phyloP scores from a whole-genome alignment of 371 early-diverging fungal species.

The Coemansia sp. region DNA sequence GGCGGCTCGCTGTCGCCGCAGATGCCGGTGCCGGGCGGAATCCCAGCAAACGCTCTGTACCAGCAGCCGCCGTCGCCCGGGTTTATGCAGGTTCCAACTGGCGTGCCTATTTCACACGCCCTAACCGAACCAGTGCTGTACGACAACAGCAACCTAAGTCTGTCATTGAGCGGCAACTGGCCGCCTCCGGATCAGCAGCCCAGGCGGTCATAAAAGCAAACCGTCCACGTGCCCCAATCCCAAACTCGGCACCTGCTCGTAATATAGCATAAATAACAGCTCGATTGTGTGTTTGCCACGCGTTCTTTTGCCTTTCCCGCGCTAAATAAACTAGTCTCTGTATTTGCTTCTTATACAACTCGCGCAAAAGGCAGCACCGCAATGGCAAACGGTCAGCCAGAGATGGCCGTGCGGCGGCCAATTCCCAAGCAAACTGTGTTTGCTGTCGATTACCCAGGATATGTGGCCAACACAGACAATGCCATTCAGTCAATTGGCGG shows the following conservation, averaged over 20 bases:
- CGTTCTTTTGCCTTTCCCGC: no score
- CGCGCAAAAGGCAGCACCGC: not conserved
- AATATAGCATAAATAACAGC: not conserved
- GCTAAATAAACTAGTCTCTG: not conserved
- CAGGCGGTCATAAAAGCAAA: conserved; percentile 15
- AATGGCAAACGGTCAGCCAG: not conserved
- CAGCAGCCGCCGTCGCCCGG: conserved; percentile 4
- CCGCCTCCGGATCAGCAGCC: not conserved
- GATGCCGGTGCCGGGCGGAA: not conserved
- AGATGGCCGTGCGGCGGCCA: conserved; percentile 28
- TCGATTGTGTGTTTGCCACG: no score
- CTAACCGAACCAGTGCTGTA: conserved; percentile 31
- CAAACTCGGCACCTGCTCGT: not conserved
- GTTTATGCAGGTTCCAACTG: conserved; percentile 30
- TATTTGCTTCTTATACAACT: not conserved
- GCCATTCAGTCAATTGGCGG: conserved; percentile 58
- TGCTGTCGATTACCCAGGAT: conserved; percentile 61
- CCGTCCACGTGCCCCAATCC: not conserved
- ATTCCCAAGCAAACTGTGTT: conserved; percentile 53
- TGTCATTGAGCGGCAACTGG: conserved; percentile 1
- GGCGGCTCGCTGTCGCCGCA: not conserved
- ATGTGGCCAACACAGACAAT: conserved; percentile 48
- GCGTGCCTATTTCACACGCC: conserved; percentile 34
- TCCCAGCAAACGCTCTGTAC: conserved; percentile 5
- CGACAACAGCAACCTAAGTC: not conserved